These are phyloP conservation scores for Quercus lobata DNA, from an alignment of 331 rosid genomes.

Conservation along the genomic window DNA sequence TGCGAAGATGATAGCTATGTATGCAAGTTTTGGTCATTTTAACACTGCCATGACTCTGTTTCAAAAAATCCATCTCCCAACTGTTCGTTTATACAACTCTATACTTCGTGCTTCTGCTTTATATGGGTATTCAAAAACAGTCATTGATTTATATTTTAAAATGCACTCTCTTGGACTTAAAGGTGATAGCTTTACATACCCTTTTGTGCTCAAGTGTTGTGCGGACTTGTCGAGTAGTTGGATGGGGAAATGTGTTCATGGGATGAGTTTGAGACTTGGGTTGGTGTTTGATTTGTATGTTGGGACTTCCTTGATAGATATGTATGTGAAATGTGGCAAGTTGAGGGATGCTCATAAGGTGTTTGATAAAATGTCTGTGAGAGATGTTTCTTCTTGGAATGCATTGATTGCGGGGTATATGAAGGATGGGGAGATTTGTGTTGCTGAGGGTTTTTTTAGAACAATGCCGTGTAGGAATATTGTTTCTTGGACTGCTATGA, in stretches of 20 bases:
- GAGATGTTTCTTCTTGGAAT: slow-evolving; percentile 32
- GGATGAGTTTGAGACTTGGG: slow-evolving; percentile 26
- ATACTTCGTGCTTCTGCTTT: slow-evolving; percentile 36
- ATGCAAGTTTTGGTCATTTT: slow-evolving; percentile 30
- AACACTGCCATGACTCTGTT: slow-evolving; percentile 22
- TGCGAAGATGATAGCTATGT: slow-evolving; percentile 38
- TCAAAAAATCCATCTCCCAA: slow-evolving; percentile 6
- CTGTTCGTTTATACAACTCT: slow-evolving; percentile 30
- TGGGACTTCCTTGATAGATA: slow-evolving; percentile 31
- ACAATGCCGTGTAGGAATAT: slow-evolving; percentile 21
- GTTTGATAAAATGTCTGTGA: slow-evolving; percentile 26
- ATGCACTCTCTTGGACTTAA: slow-evolving; percentile 26
- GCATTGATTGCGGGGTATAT: slow-evolving; percentile 36
- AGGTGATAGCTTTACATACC: slow-evolving; percentile 35
- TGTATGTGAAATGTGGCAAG: slow-evolving; percentile 35
- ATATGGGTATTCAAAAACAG: slow-evolving; percentile 17
- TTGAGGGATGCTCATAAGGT: slow-evolving; percentile 6
- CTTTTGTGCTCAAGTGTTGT: slow-evolving; percentile 29
- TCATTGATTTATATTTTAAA: slow-evolving; percentile 6
- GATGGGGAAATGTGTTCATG: slow-evolving; percentile 33
- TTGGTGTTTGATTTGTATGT: slow-evolving; percentile 22
- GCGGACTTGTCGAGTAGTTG: slow-evolving; percentile 13
- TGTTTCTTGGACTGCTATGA: slow-evolving; percentile 40
- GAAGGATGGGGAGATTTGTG: slow-evolving; percentile 23
- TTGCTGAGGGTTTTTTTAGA: slow-evolving; percentile 30